Evolutionary conservation across 371 early-diverging fungal species (phyloP).

Genomic region (Parasitella parasitica): DNA sequence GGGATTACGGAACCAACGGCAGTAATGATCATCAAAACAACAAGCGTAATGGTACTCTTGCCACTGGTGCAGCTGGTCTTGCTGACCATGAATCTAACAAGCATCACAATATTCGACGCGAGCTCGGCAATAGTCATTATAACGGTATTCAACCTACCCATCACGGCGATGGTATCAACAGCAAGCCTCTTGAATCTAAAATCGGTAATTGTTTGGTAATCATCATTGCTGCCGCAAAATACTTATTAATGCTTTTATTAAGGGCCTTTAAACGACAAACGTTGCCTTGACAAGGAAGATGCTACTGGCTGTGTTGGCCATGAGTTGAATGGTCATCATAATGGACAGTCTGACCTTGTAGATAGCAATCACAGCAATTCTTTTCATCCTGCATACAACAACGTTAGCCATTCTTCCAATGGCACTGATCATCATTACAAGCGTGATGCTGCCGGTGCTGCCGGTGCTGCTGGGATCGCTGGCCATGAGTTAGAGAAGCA

Average conservation of each 20-base stretch:
- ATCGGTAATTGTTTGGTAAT: too few species aligned
- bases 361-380: not conserved
- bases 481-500: constrained; percentile 15
- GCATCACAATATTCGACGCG: not conserved
- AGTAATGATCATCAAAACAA: not conserved
- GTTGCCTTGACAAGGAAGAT: too few species aligned
- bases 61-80: constrained; percentile 9
- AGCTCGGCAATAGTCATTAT: not conserved
- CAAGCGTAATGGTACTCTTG: constrained; percentile 9
- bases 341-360: not conserved
- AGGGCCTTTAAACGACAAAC: too few species aligned
- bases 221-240: too few species aligned
- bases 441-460: constrained; percentile 5
- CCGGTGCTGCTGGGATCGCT: constrained; percentile 13
- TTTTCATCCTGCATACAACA: not conserved
- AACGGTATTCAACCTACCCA: not conserved
- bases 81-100: constrained; percentile 8
- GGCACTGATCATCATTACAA: not conserved
- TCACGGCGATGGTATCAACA: not conserved
- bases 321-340: constrained; percentile 7
- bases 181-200: not conserved
- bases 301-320: constrained; percentile 4
- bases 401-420: not conserved
- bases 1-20: not conserved
- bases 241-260: too few species aligned